Evolutionary conservation across 768 basidiomycete genomes (phyloP).

Genomic region (Agaricus sinodeliciosus): DNA sequence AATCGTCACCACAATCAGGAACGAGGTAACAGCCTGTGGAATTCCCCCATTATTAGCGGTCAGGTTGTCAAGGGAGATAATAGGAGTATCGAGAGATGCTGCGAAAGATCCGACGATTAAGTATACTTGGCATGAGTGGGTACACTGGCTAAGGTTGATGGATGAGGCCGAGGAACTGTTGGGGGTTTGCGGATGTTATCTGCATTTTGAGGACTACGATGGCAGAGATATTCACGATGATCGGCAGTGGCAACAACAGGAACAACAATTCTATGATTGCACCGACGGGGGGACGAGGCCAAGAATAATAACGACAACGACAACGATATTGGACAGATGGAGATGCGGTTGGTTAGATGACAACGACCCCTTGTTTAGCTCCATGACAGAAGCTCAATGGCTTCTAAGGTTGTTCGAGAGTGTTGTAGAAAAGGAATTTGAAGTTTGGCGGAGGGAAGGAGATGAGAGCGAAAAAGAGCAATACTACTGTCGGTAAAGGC

Average conservation of each 20-base stretch:
- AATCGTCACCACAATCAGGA: conserved; percentile 12
- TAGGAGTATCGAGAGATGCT: conserved; percentile 23
- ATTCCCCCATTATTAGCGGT: conserved; percentile 12
- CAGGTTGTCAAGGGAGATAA: conserved; percentile 24
- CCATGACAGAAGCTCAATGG: conserved; percentile 31
- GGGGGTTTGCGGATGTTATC: not conserved
- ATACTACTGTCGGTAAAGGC: too few relatives aligned
- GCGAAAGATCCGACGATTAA: conserved; percentile 18
- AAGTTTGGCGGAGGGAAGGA: too few relatives aligned
- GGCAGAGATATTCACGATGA: too few relatives aligned
- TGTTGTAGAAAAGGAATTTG: conserved; percentile 17
- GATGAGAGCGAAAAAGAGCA: too few relatives aligned
- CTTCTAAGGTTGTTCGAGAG: conserved; percentile 27
- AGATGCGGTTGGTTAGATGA: conserved; percentile 32
- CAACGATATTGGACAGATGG: conserved; percentile 12
- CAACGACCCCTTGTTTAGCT: conserved; percentile 32
- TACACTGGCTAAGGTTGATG: conserved; percentile 24
- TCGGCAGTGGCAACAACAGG: not conserved
- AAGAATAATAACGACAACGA: not conserved
- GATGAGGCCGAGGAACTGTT: conserved; percentile 13
- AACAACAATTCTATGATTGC: not conserved
- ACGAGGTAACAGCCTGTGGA: conserved; percentile 2
- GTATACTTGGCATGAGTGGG: conserved; percentile 34
- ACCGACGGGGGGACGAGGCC: not conserved
- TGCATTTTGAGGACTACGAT: too few relatives aligned